phyloP scores from a whole-genome alignment of 1,284 basidiomycete genomes.

The Ganoderma boninense region DNA sequence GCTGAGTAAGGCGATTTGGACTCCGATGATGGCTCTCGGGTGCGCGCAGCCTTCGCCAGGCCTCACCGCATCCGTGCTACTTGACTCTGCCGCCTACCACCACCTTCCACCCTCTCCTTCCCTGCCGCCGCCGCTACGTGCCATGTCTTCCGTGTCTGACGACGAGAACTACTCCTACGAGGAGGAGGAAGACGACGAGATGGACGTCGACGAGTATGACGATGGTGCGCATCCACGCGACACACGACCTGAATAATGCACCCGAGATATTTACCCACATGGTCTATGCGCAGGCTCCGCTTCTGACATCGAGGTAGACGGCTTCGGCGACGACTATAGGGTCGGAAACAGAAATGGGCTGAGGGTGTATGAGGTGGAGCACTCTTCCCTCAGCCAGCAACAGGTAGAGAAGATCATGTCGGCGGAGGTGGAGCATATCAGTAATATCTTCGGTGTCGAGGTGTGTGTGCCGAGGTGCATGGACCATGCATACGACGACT shows the following conservation, averaged over 20 bases:
- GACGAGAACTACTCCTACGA: constrained; percentile 72
- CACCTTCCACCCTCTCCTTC: constrained; percentile 10
- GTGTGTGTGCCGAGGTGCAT: constrained; percentile 43
- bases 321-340: constrained; percentile 68
- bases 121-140: not conserved
- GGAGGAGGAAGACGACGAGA: constrained; percentile 73
- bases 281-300: constrained; percentile 47
- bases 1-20: constrained; percentile 23
- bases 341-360: constrained; percentile 62
- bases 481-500: not conserved
- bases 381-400: constrained; percentile 75
- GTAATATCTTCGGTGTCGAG: constrained; percentile 86
- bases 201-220: constrained; percentile 56
- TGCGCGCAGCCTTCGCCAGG: constrained; percentile 7
- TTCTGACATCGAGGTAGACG: constrained; percentile 72
- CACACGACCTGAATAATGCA: constrained; percentile 15
- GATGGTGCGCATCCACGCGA: constrained; percentile 48
- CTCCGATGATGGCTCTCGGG: constrained; percentile 20
- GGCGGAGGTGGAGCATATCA: constrained; percentile 83
- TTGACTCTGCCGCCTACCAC: constrained; percentile 23
- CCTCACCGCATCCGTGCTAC: constrained; percentile 30
- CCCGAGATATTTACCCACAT: constrained; percentile 6
- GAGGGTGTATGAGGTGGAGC: constrained; percentile 83
- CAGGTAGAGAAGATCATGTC: constrained; percentile 83
- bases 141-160: constrained; percentile 79